Percentiles rank a stretch among this genome's conserved stretches.
These are phyloP conservation scores for Coccinonectria pachysandricola DNA, from an alignment of 2,329 filamentous ascomycete genomes.

Conservation along the genomic window DNA sequence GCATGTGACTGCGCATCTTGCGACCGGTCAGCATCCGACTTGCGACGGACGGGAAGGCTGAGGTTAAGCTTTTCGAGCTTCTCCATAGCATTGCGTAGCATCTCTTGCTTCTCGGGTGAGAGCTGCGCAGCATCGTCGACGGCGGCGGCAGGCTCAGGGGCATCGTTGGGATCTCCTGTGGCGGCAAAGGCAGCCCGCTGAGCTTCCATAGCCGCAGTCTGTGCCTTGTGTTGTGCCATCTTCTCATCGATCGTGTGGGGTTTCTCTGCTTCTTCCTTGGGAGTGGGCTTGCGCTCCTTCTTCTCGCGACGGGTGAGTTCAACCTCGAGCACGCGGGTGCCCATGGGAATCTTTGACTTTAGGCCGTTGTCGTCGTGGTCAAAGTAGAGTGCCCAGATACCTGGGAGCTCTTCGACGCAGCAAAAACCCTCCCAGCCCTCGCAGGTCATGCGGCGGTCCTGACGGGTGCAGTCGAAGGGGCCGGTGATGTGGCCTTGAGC, in stretches of 20 bases:
- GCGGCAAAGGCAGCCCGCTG: constrained; percentile 13
- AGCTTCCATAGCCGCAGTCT: constrained; percentile 12
- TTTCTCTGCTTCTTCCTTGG: constrained; percentile 7
- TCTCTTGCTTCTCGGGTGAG: constrained; percentile 7
- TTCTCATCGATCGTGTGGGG: constrained; percentile 19
- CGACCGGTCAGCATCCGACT: constrained; percentile 3
- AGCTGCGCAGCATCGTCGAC: not conserved
- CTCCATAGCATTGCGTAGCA: constrained; percentile 12
- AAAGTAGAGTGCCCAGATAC: constrained; percentile 38
- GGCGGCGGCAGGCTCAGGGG: not conserved
- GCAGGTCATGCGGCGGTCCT: constrained; percentile 39
- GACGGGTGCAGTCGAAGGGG: constrained; percentile 41
- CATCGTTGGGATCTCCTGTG: constrained; percentile 3
- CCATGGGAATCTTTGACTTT: constrained; percentile 32
- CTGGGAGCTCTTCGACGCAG: constrained; percentile 32
- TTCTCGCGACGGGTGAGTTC: constrained; percentile 43
- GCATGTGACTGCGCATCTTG: constrained; percentile 1
- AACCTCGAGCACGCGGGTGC: constrained; percentile 42
- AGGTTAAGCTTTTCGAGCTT: too few species aligned
- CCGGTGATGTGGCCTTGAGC: constrained; percentile 35
- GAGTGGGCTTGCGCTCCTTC: constrained; percentile 17
- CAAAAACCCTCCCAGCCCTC: constrained; percentile 40
- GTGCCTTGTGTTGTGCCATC: constrained; percentile 19
- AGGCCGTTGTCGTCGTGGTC: constrained; percentile 36
- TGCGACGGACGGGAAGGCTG: constrained; percentile 7